phyloP scores from a whole-genome alignment of 73 alveolate species.

The Uronychia binucleata region DNA sequence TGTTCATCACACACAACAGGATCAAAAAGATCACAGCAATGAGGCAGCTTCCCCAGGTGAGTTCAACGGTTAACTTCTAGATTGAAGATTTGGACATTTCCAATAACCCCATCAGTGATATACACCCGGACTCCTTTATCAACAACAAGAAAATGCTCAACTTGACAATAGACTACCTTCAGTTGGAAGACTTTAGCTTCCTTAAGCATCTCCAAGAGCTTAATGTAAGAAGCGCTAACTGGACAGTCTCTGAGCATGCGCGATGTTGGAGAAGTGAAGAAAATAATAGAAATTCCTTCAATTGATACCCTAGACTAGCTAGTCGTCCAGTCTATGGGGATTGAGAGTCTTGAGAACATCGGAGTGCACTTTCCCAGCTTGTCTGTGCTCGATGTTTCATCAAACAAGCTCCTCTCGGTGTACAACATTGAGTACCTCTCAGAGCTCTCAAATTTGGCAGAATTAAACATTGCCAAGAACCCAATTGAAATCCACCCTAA shows the following conservation, averaged over 20 bases:
- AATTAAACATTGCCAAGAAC: constrained; percentile 22
- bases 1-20: constrained; percentile 21
- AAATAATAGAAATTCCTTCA: not conserved
- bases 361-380: constrained; percentile 42
- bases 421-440: constrained; percentile 25
- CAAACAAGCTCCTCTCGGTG: constrained; percentile 46
- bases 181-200: not conserved
- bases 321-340: not conserved
- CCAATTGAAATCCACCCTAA: constrained; percentile 44
- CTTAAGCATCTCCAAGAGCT: not conserved
- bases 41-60: not conserved
- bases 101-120: not conserved
- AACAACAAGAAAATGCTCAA: not conserved
- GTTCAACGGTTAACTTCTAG: not conserved
- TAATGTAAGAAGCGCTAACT: not conserved
- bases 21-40: constrained; percentile 14
- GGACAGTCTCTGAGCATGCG: not conserved
- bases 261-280: not conserved
- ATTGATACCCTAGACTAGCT: not conserved
- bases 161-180: constrained; percentile 13
- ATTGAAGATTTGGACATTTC: not conserved
- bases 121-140: constrained; percentile 30
- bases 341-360: not conserved
- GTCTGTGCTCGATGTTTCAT: constrained; percentile 26
- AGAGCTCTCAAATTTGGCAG: constrained; percentile 41